Percentiles rank a stretch among this genome's conserved stretches.
Conservation (phyloP, 2,329 filamentous ascomycete species). For the Clonostachys solani region DNA sequence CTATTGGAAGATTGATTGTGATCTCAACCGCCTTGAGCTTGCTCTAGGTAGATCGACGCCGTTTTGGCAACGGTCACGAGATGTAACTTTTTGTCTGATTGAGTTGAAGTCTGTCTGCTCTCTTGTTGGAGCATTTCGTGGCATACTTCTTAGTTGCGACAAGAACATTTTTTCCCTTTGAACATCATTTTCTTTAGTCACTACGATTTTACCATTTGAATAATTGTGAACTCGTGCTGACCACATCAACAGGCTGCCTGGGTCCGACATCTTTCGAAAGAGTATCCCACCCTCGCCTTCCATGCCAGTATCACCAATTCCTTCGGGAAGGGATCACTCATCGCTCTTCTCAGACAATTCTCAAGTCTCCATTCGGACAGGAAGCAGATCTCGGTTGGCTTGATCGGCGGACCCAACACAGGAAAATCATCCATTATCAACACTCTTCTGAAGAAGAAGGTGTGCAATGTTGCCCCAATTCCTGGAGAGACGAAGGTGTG, state of each 20-base stretch:
- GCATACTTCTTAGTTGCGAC: conserved; percentile 98
- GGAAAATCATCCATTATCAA: conserved; percentile 98
- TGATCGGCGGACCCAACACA: conserved; percentile 77
- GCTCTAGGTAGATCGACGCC: conserved; percentile 66
- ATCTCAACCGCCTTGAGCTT: conserved; percentile 26
- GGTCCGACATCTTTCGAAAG: conserved; percentile 84
- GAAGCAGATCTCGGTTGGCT: conserved; percentile 91
- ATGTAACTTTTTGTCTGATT: conserved; percentile 74
- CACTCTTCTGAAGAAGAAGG: conserved; percentile 88
- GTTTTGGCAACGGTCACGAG: conserved; percentile 86
- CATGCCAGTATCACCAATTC: conserved; percentile 93
- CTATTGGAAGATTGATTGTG: conserved; percentile 89
- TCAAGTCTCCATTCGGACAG: conserved; percentile 82
- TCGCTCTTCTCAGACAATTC: conserved; percentile 89
- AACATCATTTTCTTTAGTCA: conserved; percentile 10
- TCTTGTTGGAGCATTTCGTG: conserved; percentile 47
- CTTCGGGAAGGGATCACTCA: conserved; percentile 93
- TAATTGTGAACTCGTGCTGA: conserved; percentile 6
- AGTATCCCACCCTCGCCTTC: conserved; percentile 92
- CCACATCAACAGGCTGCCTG: conserved; percentile 69
- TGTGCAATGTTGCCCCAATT: conserved; percentile 89
- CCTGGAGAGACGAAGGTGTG: conserved; percentile 97
- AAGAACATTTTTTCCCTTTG: conserved; percentile 56
- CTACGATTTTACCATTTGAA: conserved; percentile 1
- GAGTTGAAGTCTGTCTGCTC: conserved; percentile 90